Evolutionary conservation across 805 yeast species (phyloP).

Genomic region (Wickerhamomyces queroliae): DNA sequence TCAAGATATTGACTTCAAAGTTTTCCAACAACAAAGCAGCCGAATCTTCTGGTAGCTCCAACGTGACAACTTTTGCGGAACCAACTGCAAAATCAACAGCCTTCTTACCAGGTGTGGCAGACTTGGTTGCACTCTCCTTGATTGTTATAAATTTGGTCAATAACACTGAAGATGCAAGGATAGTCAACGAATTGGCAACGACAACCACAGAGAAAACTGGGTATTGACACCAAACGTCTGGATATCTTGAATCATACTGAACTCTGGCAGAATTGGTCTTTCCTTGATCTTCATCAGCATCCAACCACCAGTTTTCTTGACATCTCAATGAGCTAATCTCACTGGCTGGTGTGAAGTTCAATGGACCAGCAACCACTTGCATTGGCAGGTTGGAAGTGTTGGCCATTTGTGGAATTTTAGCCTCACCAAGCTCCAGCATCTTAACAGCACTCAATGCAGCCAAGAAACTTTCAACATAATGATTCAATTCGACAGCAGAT

Average conservation of each 20-base stretch:
- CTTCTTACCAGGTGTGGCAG: conserved; percentile 2
- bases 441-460: conserved; percentile 27
- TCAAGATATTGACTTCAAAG: conserved; percentile 11
- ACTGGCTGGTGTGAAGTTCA: conserved; percentile 18
- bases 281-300: conserved; percentile 18
- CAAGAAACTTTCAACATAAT: conserved; percentile 25
- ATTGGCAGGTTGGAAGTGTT: conserved; percentile 13
- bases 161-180: conserved; percentile 25
- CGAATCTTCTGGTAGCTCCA: conserved; percentile 6
- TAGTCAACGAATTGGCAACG: conserved; percentile 25
- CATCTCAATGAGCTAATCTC: conserved; percentile 18
- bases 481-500: conserved; percentile 23
- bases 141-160: conserved; percentile 17
- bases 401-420: conserved; percentile 24
- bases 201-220: conserved; percentile 26
- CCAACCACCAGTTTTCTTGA: conserved; percentile 21
- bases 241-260: conserved; percentile 14
- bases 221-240: conserved; percentile 37
- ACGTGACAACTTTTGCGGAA: conserved; percentile 7
- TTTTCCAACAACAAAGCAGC: conserved; percentile 4
- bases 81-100: conserved; percentile 6
- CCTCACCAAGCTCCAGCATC: conserved; percentile 34
- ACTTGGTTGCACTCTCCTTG: conserved; percentile 2
- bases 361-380: conserved; percentile 26
- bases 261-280: conserved; percentile 16